Evolutionary conservation across 2,329 filamentous ascomycete genomes (phyloP).

Genomic region (Diaporthe ampelina): DNA sequence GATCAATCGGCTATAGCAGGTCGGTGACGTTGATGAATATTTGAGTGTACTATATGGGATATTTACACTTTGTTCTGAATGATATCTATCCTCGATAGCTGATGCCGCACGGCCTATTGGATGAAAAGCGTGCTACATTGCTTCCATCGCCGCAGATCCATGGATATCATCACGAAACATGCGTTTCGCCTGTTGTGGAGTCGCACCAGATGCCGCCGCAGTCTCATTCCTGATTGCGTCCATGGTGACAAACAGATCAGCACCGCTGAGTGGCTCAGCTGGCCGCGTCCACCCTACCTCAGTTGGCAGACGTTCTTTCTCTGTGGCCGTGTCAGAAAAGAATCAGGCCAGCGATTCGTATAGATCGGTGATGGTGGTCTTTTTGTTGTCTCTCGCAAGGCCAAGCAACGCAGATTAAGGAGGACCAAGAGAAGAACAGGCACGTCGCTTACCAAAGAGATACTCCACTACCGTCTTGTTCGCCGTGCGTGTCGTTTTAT

Average conservation of each 20-base stretch:
- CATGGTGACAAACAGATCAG: background rate
- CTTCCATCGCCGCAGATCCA: conserved; percentile 4
- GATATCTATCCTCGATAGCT: background rate
- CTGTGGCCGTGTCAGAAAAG: conserved; percentile 27
- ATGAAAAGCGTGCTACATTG: background rate
- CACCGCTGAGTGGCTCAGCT: background rate
- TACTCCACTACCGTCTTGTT: conserved; percentile 57
- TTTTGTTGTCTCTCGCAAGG: background rate
- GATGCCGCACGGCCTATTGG: background rate
- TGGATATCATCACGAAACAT: conserved; percentile 23
- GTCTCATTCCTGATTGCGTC: conserved; percentile 23
- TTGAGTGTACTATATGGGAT: background rate
- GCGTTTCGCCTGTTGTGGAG: conserved; percentile 18
- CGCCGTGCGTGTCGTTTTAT: conserved; percentile 56
- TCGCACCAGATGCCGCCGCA: background rate
- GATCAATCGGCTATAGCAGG: background rate
- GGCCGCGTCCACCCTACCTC: conserved; percentile 44
- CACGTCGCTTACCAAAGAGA: conserved; percentile 56
- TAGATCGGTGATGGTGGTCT: too few species aligned
- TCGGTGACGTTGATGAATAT: background rate
- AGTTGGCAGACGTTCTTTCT: conserved; percentile 44
- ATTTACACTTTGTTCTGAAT: background rate
- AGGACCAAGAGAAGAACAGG: background rate
- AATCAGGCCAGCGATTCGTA: background rate
- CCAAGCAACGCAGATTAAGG: too few species aligned